Conservation (phyloP, 352 stramenopile genomes). For the Globisporangium iwayamae region DNA sequence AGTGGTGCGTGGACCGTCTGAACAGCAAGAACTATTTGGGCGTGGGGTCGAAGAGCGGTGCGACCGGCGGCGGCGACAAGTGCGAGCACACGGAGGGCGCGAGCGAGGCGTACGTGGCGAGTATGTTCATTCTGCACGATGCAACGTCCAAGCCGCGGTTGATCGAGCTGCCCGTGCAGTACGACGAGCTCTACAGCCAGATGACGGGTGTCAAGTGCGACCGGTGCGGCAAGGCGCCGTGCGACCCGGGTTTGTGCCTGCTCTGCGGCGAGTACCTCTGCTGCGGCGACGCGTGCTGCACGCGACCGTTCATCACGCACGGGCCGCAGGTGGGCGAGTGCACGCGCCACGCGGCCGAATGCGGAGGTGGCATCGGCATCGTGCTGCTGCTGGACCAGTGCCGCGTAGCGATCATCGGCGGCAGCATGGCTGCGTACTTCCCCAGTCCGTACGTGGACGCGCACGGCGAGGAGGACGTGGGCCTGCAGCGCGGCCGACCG, state of each 20-base stretch:
- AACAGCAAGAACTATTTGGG: conserved; percentile 73
- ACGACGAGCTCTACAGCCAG: conserved; percentile 82
- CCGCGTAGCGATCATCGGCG: conserved; percentile 75
- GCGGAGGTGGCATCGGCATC: conserved; percentile 79
- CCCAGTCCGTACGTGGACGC: conserved; percentile 83
- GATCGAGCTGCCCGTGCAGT: conserved; percentile 80
- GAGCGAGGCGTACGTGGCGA: conserved; percentile 83
- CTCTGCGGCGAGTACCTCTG: conserved; percentile 83
- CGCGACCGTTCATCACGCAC: conserved; percentile 68
- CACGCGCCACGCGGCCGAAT: conserved; percentile 81
- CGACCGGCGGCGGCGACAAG: conserved; percentile 39
- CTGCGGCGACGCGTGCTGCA: conserved; percentile 83
- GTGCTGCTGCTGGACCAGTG: conserved; percentile 84
- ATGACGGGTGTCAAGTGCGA: conserved; percentile 67
- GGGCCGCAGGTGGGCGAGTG: conserved; percentile 80
- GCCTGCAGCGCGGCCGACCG: conserved; percentile 71
- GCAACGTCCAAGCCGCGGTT: conserved; percentile 47
- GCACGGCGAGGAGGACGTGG: conserved; percentile 83
- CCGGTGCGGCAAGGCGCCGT: conserved; percentile 61
- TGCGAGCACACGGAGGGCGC: conserved; percentile 85
- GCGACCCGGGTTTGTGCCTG: conserved; percentile 77
- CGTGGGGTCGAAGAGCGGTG: conserved; percentile 37
- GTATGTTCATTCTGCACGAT: conserved; percentile 87
- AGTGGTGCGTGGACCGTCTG: conserved; percentile 84
- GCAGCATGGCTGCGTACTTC: conserved; percentile 85